A percentile compares a stretch with the other conserved stretches of the same genome.
These are phyloP conservation scores for Cercospora sp. DNA, from an alignment of 2,329 filamentous ascomycete genomes.

Conservation along the genomic window DNA sequence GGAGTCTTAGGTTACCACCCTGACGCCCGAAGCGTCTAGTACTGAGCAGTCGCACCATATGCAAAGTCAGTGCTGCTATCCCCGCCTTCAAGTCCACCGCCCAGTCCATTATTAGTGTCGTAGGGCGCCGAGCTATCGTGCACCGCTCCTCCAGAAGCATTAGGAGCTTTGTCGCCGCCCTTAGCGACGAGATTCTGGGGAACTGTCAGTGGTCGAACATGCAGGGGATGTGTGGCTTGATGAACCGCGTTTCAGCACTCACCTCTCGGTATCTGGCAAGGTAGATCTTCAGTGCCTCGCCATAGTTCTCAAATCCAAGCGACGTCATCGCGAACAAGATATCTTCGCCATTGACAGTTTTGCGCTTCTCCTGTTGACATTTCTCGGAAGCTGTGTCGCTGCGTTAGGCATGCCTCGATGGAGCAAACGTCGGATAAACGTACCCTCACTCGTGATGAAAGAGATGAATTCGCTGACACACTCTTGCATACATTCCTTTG, in stretches of 20 bases:
- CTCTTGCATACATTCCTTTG: conserved; percentile 99
- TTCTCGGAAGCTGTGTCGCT: conserved; percentile 81
- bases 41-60: conserved; percentile 28
- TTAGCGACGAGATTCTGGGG: conserved; percentile 74
- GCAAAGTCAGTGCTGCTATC: conserved; percentile 45
- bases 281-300: conserved; percentile 97
- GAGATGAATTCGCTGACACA: conserved; percentile 99
- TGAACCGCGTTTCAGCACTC: conserved; percentile 49
- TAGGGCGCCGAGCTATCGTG: conserved; percentile 36
- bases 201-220: conserved; percentile 27
- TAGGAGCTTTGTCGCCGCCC: conserved; percentile 61
- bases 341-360: conserved; percentile 98
- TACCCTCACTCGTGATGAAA: conserved; percentile 98
- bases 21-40: conserved; percentile 11
- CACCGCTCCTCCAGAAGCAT: conserved; percentile 41
- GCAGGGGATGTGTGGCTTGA: not conserved
- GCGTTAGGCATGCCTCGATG: not conserved
- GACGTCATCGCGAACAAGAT: conserved; percentile 99
- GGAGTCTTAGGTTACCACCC: not conserved
- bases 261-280: conserved; percentile 97
- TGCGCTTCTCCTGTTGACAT: conserved; percentile 98
- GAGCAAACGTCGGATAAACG: conserved; percentile 39
- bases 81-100: conserved; percentile 46
- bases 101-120: conserved; percentile 46
- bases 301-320: conserved; percentile 97